phyloP scores from a whole-genome alignment of 179 eudicot genomes.

The Drosera spatulata region DNA sequence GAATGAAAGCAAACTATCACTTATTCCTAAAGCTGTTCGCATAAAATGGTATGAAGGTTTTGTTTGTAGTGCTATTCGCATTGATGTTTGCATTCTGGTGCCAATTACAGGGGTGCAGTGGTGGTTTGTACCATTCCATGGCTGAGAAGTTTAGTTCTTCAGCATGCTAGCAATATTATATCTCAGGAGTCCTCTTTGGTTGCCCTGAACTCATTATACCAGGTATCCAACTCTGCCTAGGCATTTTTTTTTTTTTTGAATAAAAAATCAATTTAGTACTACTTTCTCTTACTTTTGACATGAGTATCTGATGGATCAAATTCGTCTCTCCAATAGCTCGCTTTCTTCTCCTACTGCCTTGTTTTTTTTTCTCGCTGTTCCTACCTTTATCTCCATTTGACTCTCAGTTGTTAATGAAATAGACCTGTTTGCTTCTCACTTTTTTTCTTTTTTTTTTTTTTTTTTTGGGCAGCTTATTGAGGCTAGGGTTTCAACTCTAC shows the following conservation, averaged over 20 bases:
- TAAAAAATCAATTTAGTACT: background rate
- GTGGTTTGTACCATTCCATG: conserved; percentile 72
- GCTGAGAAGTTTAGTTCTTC: conserved; percentile 77
- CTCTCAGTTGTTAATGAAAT: no score
- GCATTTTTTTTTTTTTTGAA: no score
- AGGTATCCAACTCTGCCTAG: conserved; percentile 19
- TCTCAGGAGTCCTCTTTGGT: conserved; percentile 72
- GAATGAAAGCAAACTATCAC: no score
- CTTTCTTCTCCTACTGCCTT: no score
- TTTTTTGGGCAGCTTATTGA: conserved; percentile 52
- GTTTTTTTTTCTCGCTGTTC: no score
- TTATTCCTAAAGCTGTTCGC: no score
- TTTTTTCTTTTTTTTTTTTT: background rate
- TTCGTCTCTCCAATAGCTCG: no score
- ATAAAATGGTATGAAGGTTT: no score
- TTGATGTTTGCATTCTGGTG: background rate
- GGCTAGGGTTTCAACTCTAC: conserved; percentile 61
- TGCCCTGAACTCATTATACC: conserved; percentile 65
- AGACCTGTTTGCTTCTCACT: no score
- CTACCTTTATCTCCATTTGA: no score
- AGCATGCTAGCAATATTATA: conserved; percentile 68
- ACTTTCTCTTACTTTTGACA: background rate
- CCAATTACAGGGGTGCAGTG: conserved; percentile 56
- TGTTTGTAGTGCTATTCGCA: background rate
- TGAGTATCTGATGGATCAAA: background rate